Evolutionary conservation across 331 rosid species (phyloP), one percentile per base, ranked within the genome.

Genomic region (Rosa hybrid): DNA sequence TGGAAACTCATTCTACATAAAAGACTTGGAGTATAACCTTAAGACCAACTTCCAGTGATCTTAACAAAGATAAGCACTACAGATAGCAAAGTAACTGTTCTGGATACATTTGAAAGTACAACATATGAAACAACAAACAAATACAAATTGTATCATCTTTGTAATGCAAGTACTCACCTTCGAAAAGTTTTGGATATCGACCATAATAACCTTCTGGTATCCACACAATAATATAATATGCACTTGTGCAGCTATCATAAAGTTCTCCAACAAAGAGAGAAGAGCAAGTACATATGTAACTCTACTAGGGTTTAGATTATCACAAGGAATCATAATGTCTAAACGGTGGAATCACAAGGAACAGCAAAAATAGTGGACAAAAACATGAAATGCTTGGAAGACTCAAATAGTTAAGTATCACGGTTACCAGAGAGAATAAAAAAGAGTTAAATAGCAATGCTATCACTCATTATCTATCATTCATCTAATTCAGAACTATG

Each of bases 401-500:
- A 81, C 69, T 68, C 62, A 30, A 68, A 85, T 79, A 39, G 59
- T 67, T 16, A 46, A 51, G 79, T 44, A 45, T 76, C 78, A 74
- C n/a, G 17, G 13, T 38, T 17, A 34, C 11, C 25, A 5, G 42
- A 21, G 30, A 67, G 49, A 9, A 68, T 16, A 18, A 17, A 68
- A 41, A 68, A 83, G 80, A 34, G 71, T 63, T 10, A 62, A 48
- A 83, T 14, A 45, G 79, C 49, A 39, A 39, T 39, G 27, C 27
- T 25, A 68, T 44, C 80, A 74, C 81, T 75, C 83, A 45, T 79
- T 70, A 78, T 72, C 87, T 57, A 85, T 78, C 86, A 84, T 83
- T 89, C 86, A 81, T 77, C 89, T 83, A 86, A 74, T 77, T 71
- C 83, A 84, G 81, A 87, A 78, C 87, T 80, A 85, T 39, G 80